Evolutionary conservation across 208 protist species (phyloP).

Genomic region (Leishmania tarentolae): DNA sequence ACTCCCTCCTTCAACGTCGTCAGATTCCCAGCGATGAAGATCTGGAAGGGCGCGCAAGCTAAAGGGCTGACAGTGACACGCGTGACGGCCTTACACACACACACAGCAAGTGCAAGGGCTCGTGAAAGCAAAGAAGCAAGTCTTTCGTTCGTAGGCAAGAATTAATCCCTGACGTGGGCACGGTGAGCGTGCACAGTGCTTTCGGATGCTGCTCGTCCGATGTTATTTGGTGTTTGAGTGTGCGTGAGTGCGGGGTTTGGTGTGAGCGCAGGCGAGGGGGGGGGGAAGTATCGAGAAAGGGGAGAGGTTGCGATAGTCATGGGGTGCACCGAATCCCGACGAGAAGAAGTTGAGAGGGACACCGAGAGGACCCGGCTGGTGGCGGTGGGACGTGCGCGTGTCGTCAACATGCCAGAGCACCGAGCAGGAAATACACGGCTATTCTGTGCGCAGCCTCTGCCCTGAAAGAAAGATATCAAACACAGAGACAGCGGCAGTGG

Average conservation of each 20-base stretch:
- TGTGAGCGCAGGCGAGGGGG: not conserved
- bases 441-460: not conserved
- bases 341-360: not conserved
- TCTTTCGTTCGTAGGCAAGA: not conserved
- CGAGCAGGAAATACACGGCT: not conserved
- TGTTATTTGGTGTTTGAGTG: not conserved
- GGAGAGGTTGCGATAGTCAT: not conserved
- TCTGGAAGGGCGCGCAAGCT: no score
- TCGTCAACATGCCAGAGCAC: not conserved
- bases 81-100: not conserved
- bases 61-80: not conserved
- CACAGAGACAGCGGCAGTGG: not conserved
- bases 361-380: not conserved
- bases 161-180: not conserved
- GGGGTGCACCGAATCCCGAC: not conserved
- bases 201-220: not conserved
- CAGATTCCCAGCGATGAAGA: not conserved
- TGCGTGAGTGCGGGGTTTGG: not conserved
- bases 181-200: not conserved
- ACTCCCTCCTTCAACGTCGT: not conserved
- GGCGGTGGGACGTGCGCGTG: not conserved
- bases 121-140: not conserved
- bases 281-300: not conserved
- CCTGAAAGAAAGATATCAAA: not conserved
- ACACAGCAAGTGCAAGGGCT: not conserved